phyloP scores from a whole-genome alignment of 2,329 filamentous ascomycete genomes.

The Dothiorella sarmentorum region DNA sequence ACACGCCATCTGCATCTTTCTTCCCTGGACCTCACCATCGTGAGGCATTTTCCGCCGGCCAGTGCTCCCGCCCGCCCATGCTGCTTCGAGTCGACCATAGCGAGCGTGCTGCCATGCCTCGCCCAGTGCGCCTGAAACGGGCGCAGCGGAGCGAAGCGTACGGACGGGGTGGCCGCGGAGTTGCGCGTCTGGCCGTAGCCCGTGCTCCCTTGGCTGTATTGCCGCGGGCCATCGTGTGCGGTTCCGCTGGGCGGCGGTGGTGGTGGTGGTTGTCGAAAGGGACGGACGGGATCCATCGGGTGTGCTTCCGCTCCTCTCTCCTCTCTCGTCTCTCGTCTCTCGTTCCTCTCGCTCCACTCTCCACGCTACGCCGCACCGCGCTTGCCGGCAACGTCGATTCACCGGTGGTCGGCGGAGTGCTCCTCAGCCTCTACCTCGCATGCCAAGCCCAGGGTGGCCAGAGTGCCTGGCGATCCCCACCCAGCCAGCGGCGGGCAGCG shows the following conservation, averaged over 20 bases:
- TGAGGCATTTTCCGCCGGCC: constrained; percentile 16
- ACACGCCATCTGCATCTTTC: constrained; percentile 9
- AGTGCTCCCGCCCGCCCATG: constrained; percentile 14
- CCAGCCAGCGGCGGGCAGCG: not conserved
- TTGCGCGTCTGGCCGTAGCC: not conserved
- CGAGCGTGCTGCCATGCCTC: constrained; percentile 10
- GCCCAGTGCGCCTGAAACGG: constrained; percentile 15
- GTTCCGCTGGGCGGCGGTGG: constrained; percentile 2
- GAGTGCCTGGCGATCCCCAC: constrained; percentile 17
- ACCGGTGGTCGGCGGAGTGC: constrained; percentile 9
- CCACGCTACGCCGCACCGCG: no score
- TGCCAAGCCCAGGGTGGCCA: constrained; percentile 6
- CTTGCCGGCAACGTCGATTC: no score
- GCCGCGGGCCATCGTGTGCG: not conserved
- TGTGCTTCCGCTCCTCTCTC: no score
- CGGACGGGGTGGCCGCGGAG: constrained; percentile 1
- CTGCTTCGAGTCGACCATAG: constrained; percentile 10
- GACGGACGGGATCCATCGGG: constrained; percentile 3
- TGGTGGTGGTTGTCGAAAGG: not conserved
- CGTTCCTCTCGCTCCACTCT: no score
- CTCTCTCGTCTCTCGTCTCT: no score
- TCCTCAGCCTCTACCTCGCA: not conserved
- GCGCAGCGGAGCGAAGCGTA: constrained; percentile 10
- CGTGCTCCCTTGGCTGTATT: not conserved
- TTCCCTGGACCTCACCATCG: not conserved